Evolutionary conservation across 2,329 filamentous ascomycete genomes (phyloP).

Genomic region (Sclerotiophoma versabilis): DNA sequence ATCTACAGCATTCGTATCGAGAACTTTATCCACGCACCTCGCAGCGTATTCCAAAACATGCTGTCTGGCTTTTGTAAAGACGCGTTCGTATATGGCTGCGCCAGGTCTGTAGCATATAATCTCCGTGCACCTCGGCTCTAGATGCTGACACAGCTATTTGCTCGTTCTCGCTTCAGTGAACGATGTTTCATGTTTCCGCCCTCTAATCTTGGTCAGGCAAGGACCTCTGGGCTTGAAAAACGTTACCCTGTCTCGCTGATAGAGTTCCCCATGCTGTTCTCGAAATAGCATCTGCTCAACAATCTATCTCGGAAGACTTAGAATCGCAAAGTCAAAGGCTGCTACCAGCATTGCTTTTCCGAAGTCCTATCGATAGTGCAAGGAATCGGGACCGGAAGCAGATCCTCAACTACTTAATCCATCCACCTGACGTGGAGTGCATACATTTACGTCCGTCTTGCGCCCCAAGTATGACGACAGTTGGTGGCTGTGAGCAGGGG

Average conservation of each 20-base stretch:
- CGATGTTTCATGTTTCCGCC: constrained; percentile 31
- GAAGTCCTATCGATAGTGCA: constrained; percentile 9
- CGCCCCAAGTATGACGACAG: constrained; percentile 13
- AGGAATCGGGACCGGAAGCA: constrained; percentile 8
- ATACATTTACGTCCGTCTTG: neutral
- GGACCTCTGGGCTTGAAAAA: constrained; percentile 2
- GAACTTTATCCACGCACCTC: constrained; percentile 3
- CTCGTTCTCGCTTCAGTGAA: constrained; percentile 16
- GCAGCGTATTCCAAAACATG: neutral
- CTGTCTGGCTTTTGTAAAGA: neutral
- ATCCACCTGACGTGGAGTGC: constrained; percentile 9
- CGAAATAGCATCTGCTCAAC: constrained; percentile 41
- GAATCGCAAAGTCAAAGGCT: neutral
- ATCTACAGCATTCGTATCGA: constrained; percentile 3
- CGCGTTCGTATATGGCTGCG: neutral
- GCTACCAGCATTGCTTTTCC: constrained; percentile 4
- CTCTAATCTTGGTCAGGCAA: constrained; percentile 21
- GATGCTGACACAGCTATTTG: constrained; percentile 18
- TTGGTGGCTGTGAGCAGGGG: constrained; percentile 2
- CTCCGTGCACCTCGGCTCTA: constrained; percentile 14
- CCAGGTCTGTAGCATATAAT: constrained; percentile 19
- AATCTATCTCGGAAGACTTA: neutral
- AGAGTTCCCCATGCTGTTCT: constrained; percentile 20
- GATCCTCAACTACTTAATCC: constrained; percentile 10
- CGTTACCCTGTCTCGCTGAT: neutral